Base-by-base conservation (phyloP, 768 basidiomycete species). In the Sistotremastrum suecicum region DNA sequence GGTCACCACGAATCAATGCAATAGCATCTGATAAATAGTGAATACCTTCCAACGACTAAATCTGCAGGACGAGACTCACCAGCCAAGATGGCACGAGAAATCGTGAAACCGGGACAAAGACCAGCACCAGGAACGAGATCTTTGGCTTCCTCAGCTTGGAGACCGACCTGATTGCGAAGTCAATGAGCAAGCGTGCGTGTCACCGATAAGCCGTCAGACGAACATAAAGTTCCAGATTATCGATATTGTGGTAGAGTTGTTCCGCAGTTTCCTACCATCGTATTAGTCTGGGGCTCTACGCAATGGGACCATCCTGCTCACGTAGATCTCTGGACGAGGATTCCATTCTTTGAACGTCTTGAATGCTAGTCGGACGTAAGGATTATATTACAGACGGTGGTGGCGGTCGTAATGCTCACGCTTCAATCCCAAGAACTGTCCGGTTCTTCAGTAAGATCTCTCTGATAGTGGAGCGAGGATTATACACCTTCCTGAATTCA, bases 1-100 rank as follows among this genome's bases (percentile, higher is more conserved):
- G 71, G 56, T 90, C 87, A 32, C 87, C 87, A 44, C 86, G 79
- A 41, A 83, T 87, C 45, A 90, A 75, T 8, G 87, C 83, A 46
- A 89, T 82, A 31, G 87, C 87, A 56, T 90, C 87, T 50, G 78
- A n/a, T n/a, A n/a, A n/a, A n/a, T 9, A n/a, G 33, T 6, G 35
- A 12, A 9, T 29, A 6, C n/a, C n/a, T 11, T 34, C 9, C 8
- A 45, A 45, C 11, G 44, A 40, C 11, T 34, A 5, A 28, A 8
- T 28, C 36, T n/a, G 12, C 5, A 43, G 7, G 20, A 20, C 20
- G 20, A 20, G 20, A 20, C 29, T 28, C 41, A 48, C 43, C 48
- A 20, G 53, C 20, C 20, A 20, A 2, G 2, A 20, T 20, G 2
- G 20, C 20, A 20, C 20, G 20, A 11, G 6, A 32, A 34, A 30